A percentile compares a stretch with the other conserved stretches of the same genome.
phyloP scores from a whole-genome alignment of 805 yeast genomes.

The Ogataea dorogensis region DNA sequence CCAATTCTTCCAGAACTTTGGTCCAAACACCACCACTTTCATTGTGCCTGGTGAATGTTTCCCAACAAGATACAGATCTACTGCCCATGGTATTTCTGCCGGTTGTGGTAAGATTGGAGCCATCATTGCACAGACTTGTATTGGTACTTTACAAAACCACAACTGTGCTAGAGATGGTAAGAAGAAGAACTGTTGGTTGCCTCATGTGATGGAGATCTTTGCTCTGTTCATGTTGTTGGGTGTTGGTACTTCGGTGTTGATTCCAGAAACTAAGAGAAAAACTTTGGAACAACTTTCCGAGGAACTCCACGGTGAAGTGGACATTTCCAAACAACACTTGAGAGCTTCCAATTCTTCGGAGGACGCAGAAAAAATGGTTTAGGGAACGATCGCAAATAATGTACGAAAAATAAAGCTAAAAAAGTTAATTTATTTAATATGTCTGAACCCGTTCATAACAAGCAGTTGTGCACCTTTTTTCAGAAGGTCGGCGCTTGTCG shows the following conservation, averaged over 20 bases:
- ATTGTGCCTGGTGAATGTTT: constrained; percentile 87
- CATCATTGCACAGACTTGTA: constrained; percentile 82
- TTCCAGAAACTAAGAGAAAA: constrained; percentile 91
- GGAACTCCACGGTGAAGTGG: constrained; percentile 77
- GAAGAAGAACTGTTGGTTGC: constrained; percentile 71
- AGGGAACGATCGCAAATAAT: constrained; percentile 2
- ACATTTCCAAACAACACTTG: constrained; percentile 30
- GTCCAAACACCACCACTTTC: constrained; percentile 91
- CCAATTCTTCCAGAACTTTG: constrained; percentile 88
- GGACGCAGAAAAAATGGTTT: constrained; percentile 28
- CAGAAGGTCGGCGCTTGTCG: constrained; percentile 88
- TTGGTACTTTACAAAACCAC: constrained; percentile 81
- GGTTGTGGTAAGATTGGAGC: constrained; percentile 93
- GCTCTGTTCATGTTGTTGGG: constrained; percentile 91
- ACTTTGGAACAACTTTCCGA: constrained; percentile 83
- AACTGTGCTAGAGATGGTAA: constrained; percentile 57
- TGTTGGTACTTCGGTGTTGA: constrained; percentile 56
- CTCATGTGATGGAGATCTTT: constrained; percentile 91
- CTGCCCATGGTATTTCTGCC: constrained; percentile 94
- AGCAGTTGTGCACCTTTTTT: constrained; percentile 46
- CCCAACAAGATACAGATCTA: constrained; percentile 95
- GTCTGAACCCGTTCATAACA: constrained; percentile 10
- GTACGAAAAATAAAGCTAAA: neutral
- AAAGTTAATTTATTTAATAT: neutral
- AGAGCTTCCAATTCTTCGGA: constrained; percentile 24